Evolutionary conservation across 768 basidiomycete genomes (phyloP).

Genomic region (Kwoniella heveanensis): DNA sequence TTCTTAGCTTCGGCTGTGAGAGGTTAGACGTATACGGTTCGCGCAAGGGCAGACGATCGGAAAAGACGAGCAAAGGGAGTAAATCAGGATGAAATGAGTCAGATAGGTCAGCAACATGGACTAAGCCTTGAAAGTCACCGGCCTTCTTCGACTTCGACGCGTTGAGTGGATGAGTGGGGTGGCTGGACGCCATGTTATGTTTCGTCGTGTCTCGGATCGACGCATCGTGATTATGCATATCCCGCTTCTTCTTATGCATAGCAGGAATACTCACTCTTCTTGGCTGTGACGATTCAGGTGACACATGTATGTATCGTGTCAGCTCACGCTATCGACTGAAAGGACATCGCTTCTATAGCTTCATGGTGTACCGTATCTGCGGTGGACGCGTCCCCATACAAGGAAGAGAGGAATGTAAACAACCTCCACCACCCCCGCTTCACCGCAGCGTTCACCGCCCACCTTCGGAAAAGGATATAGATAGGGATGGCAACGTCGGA

Average conservation of each 20-base stretch:
- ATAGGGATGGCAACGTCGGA: background rate
- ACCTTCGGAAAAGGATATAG: no score
- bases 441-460: background rate
- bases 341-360: no score
- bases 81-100: constrained; percentile 3
- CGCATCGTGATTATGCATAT: background rate
- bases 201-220: background rate
- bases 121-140: no score
- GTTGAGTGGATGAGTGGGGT: no score
- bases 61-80: constrained; percentile 1
- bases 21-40: constrained; percentile 14
- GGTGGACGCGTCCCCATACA: background rate
- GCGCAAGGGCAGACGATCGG: constrained; percentile 4
- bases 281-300: constrained; percentile 37
- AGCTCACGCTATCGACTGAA: no score
- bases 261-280: constrained; percentile 44
- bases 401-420: constrained; percentile 12
- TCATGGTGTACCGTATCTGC: no score
- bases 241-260: background rate
- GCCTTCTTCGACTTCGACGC: no score
- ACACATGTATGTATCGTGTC: background rate
- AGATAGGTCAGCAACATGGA: no score
- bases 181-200: no score
- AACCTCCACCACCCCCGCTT: constrained; percentile 21
- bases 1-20: constrained; percentile 35